Base-by-base conservation (phyloP, 495 filamentous ascomycete species). In the Lindgomyces ingoldianus region DNA sequence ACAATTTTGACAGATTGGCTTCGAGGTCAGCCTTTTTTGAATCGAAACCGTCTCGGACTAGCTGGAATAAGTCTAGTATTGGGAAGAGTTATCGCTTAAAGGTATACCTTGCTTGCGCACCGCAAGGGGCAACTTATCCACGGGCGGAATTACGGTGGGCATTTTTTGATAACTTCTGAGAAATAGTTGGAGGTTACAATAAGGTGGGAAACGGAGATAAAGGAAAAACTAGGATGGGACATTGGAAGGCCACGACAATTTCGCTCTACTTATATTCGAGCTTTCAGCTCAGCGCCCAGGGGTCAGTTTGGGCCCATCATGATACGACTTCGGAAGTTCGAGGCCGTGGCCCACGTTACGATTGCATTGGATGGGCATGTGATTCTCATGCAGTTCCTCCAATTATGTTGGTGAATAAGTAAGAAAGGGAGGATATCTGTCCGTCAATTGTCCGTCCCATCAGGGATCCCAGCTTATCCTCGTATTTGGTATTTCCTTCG, bases 31-130 rank as follows among this genome's bases (percentile, higher is more conserved):
- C 59, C 64, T 79, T 80, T 60, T 78, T 80, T 52, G 65, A 74
- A n/a, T 82, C 80, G 74, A 74, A 83, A 22, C 77, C 76, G 60
- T 84, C 82, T 2, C 82, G 78, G 63, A 84, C 81, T 84, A 14
- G 47, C 26, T 8, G 19, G 55, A 18, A 25, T 18, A 27, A 19
- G 21, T 25, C 22, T 3, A 14, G 22, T 19, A 21, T 19, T 39
- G 25, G 12, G 4, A 41, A 36, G n/a, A 19, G 8, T n/a, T 44
- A 27, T 29, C 16, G 49, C 10, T 30, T 10, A 12, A 33, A 3
- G 42, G 66, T 76, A 65, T 64, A 82, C 80, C 67, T 67, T 81
- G 83, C 70, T 81, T 83, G 65, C 80, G 80, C 26, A 80, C 60
- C 24, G 77, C 80, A 57, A 84, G 78, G n/a, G 81, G 76, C 9